Percentiles rank a stretch among this genome's conserved stretches.
phyloP scores from a whole-genome alignment of 2,329 filamentous ascomycete species.

The Fusarium pininemorale region DNA sequence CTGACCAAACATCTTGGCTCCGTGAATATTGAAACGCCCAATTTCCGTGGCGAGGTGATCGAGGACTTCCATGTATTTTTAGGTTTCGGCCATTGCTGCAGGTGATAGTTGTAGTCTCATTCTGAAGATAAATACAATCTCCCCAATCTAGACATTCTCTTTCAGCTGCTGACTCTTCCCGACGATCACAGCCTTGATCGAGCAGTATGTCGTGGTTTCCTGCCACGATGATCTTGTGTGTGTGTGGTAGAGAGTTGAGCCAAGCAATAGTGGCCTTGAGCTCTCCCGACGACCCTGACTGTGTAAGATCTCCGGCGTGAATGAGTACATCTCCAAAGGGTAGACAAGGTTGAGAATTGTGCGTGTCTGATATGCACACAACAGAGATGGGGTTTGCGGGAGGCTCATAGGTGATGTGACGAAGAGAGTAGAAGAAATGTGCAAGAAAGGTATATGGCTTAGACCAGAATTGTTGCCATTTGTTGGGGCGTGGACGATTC shows the following conservation, averaged over 20 bases:
- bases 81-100: slow-evolving; percentile 44
- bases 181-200: slow-evolving; percentile 21
- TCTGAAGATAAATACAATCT: slow-evolving; percentile 40
- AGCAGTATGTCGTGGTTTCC: slow-evolving; percentile 57
- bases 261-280: slow-evolving; percentile 52
- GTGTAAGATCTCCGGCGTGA: slow-evolving; percentile 59
- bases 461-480: slow-evolving; percentile 11
- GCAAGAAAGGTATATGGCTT: slow-evolving; percentile 2
- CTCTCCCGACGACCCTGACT: slow-evolving; percentile 54
- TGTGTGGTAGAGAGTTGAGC: slow-evolving; percentile 52
- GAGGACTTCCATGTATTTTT: slow-evolving; percentile 44
- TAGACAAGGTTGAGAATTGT: slow-evolving; percentile 50
- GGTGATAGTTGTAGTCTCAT: slow-evolving; percentile 22
- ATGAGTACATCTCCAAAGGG: slow-evolving; percentile 56
- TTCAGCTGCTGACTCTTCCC: neutral
- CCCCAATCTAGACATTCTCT: slow-evolving; percentile 37
- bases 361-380: slow-evolving; percentile 57
- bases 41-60: slow-evolving; percentile 46
- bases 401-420: neutral
- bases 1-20: slow-evolving; percentile 42
- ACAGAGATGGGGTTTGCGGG: slow-evolving; percentile 35
- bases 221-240: slow-evolving; percentile 56
- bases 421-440: slow-evolving; percentile 2
- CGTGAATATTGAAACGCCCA: slow-evolving; percentile 55
- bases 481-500: neutral